A percentile compares a stretch with the other conserved stretches of the same genome.
phyloP scores from a whole-genome alignment of 495 filamentous ascomycete species.

The Trichoderma virens region DNA sequence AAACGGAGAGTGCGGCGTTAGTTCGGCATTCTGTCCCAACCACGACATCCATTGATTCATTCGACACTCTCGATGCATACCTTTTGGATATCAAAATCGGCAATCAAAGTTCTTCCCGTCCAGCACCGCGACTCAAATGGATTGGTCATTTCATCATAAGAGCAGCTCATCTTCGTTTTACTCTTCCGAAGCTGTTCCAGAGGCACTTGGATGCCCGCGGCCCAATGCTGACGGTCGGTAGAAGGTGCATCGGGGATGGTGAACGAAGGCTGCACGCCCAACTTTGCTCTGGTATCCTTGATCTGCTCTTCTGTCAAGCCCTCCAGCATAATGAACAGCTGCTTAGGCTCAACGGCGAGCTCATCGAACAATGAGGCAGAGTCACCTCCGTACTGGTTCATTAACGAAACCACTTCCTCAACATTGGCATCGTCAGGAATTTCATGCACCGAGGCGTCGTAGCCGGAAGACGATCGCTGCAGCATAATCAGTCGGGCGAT shows the following conservation, averaged over 20 bases:
- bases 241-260: constrained; percentile 32
- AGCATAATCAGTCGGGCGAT: constrained; percentile 32
- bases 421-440: constrained; percentile 28
- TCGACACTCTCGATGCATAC: constrained; percentile 15
- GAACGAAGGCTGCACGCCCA: constrained; percentile 34
- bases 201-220: constrained; percentile 24
- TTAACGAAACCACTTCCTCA: constrained; percentile 31
- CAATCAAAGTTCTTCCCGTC: constrained; percentile 34
- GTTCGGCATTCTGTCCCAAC: neutral
- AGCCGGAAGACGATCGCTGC: constrained; percentile 32
- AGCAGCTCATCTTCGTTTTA: constrained; percentile 23
- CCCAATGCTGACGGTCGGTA: constrained; percentile 26
- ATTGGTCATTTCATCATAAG: constrained; percentile 33
- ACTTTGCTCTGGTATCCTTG: constrained; percentile 22
- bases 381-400: constrained; percentile 34
- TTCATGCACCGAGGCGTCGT: constrained; percentile 31
- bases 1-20: neutral
- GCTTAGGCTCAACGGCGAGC: constrained; percentile 25
- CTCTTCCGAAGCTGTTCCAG: neutral
- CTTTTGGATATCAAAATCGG: constrained; percentile 34
- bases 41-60: neutral
- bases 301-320: constrained; percentile 30
- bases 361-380: constrained; percentile 34
- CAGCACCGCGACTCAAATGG: constrained; percentile 36
- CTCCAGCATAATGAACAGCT: constrained; percentile 45